Evolutionary conservation across 768 basidiomycete species (phyloP).

Genomic region (Rhodosporidiobolus sp.): DNA sequence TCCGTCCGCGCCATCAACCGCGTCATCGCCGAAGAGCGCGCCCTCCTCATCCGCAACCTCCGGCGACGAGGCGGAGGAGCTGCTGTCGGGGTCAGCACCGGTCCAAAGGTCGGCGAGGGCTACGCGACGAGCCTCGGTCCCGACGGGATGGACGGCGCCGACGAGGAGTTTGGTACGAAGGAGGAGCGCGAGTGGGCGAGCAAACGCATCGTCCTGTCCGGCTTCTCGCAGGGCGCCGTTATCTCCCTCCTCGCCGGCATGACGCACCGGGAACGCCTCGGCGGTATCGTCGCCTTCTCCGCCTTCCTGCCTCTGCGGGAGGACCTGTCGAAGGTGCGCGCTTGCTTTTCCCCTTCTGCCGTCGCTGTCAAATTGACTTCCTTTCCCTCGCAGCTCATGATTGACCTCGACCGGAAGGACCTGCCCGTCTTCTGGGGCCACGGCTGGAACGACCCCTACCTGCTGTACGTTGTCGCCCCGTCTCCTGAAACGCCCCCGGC

Average conservation of each 20-base stretch:
- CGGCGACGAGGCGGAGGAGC: not conserved
- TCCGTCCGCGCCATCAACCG: slow-evolving; percentile 26
- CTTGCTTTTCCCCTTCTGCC: accelerated
- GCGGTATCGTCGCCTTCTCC: slow-evolving; percentile 15
- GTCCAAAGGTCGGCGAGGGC: not conserved
- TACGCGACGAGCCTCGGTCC: not conserved
- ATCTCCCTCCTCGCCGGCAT: slow-evolving; percentile 13
- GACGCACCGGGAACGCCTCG: slow-evolving; percentile 18
- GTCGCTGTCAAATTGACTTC: not conserved
- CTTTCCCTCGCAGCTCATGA: not conserved
- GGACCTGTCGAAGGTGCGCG: slow-evolving; percentile 11
- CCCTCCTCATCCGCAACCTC: slow-evolving; percentile 11
- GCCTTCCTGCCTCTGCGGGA: slow-evolving; percentile 22
- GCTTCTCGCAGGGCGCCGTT: slow-evolving; percentile 28
- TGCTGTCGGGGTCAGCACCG: not conserved
- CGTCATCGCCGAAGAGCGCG: slow-evolving; percentile 21
- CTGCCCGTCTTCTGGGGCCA: slow-evolving; percentile 36
- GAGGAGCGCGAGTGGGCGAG: slow-evolving; percentile 24
- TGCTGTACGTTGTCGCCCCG: slow-evolving; percentile 7
- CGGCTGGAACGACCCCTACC: slow-evolving; percentile 17
- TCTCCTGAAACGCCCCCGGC: no score
- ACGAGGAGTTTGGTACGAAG: slow-evolving; percentile 10
- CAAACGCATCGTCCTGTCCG: slow-evolving; percentile 15
- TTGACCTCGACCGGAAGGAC: slow-evolving; percentile 19
- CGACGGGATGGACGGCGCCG: not conserved